Evolutionary conservation across 2,329 filamentous ascomycete genomes (phyloP).

Genomic region (Claviceps sorghi): DNA sequence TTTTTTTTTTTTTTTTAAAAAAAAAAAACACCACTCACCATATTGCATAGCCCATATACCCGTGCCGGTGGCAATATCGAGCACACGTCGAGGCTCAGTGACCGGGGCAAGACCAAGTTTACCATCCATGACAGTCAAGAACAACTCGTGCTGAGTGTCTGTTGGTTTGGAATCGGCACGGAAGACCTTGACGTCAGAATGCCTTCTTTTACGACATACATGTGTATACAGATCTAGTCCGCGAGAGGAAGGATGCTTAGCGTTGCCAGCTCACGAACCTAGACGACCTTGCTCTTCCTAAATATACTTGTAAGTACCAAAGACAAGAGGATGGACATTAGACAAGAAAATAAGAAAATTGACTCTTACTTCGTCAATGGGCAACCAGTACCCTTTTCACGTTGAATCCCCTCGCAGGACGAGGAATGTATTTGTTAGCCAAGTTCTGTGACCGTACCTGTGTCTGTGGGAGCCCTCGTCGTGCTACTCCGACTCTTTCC

Average conservation of each 20-base stretch:
- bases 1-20: not conserved
- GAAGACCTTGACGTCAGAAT: too few species aligned
- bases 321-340: too few species aligned
- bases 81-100: conserved; percentile 22
- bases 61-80: conserved; percentile 38
- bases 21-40: conserved; percentile 12
- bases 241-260: not conserved
- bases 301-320: not conserved
- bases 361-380: not conserved
- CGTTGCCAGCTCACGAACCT: conserved; percentile 4
- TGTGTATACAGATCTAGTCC: not conserved
- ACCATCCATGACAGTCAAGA: conserved; percentile 24
- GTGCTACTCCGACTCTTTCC: too few species aligned
- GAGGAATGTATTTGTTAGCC: not conserved
- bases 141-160: conserved; percentile 24
- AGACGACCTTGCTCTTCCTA: conserved; percentile 12
- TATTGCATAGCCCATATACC: conserved; percentile 39
- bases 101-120: conserved; percentile 30
- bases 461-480: too few species aligned
- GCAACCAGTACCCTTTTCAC: not conserved
- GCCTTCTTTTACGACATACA: too few species aligned
- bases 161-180: not conserved
- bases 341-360: not conserved
- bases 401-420: not conserved
- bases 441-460: not conserved